A percentile compares a stretch with the other conserved stretches of the same genome.
phyloP scores from a whole-genome alignment of 306 rosid genomes.

The Alnus glutinosa region DNA sequence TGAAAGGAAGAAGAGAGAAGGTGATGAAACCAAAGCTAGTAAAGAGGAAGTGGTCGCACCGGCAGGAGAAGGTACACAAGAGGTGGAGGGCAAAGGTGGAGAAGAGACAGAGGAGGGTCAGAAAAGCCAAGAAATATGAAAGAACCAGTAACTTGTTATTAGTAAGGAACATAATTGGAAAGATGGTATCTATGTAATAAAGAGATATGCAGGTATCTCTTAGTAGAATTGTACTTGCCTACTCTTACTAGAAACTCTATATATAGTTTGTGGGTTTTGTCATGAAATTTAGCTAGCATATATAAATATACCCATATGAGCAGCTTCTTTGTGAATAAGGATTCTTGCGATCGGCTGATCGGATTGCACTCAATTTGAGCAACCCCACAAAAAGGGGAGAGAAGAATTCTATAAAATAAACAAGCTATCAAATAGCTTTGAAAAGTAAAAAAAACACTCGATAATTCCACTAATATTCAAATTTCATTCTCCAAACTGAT shows the following conservation, averaged over 20 bases:
- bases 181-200: neutral
- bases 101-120: neutral
- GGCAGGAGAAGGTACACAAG: neutral
- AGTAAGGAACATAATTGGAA: neutral
- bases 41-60: neutral
- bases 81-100: neutral
- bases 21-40: neutral
- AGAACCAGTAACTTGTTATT: neutral
- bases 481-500: too few relatives aligned
- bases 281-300: neutral
- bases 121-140: neutral
- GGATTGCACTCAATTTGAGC: too few relatives aligned
- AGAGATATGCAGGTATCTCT: neutral
- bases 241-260: neutral
- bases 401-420: too few relatives aligned
- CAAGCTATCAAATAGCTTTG: too few relatives aligned
- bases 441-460: too few relatives aligned
- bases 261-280: neutral
- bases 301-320: too few relatives aligned
- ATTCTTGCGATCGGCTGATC: too few relatives aligned
- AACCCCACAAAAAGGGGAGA: too few relatives aligned
- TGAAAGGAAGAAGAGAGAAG: slow-evolving; percentile 17
- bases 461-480: too few relatives aligned
- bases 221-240: too few relatives aligned
- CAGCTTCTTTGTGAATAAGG: too few relatives aligned